A percentile compares a stretch with the other conserved stretches of the same genome.
These are phyloP conservation scores for Boeremia exigua DNA, from an alignment of 2,329 filamentous ascomycete species.

Conservation along the genomic window DNA sequence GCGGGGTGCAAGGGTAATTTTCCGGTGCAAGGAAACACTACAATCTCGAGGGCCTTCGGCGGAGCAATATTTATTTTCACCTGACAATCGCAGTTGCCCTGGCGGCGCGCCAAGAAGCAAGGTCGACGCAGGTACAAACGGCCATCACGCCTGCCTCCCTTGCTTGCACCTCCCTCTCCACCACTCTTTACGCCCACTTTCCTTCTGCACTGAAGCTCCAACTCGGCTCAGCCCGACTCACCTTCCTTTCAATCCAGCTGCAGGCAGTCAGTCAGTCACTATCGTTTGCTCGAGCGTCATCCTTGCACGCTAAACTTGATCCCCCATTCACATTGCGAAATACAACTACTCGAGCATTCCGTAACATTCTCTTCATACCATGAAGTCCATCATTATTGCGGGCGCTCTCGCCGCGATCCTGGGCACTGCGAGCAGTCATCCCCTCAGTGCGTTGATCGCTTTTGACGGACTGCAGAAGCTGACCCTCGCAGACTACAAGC, in stretches of 20 bases:
- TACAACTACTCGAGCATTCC: conserved; percentile 33
- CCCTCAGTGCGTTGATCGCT: conserved; percentile 36
- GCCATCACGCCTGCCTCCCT: conserved; percentile 20
- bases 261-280: conserved; percentile 35
- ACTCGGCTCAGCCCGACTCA: conserved; percentile 25
- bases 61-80: conserved; percentile 7
- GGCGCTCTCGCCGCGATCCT: conserved; percentile 47
- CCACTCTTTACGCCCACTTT: conserved; percentile 28
- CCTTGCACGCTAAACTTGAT: too few relatives aligned
- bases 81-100: conserved; percentile 20
- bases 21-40: not conserved
- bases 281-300: conserved; percentile 12
- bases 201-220: conserved; percentile 21
- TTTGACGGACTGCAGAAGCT: conserved; percentile 4
- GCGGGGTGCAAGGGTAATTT: not conserved
- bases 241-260: conserved; percentile 29
- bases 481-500: conserved; percentile 36
- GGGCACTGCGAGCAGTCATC: conserved; percentile 54
- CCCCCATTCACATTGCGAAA: not conserved
- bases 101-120: conserved; percentile 21
- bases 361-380: conserved; percentile 46
- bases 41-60: not conserved
- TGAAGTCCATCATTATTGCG: conserved; percentile 54
- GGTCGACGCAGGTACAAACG: conserved; percentile 20
- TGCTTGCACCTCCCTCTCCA: conserved; percentile 22